Evolutionary conservation across 2,329 filamentous ascomycete genomes (phyloP), one percentile per base, ranked within the genome.

Genomic region (Aspergillus arachidicola): DNA sequence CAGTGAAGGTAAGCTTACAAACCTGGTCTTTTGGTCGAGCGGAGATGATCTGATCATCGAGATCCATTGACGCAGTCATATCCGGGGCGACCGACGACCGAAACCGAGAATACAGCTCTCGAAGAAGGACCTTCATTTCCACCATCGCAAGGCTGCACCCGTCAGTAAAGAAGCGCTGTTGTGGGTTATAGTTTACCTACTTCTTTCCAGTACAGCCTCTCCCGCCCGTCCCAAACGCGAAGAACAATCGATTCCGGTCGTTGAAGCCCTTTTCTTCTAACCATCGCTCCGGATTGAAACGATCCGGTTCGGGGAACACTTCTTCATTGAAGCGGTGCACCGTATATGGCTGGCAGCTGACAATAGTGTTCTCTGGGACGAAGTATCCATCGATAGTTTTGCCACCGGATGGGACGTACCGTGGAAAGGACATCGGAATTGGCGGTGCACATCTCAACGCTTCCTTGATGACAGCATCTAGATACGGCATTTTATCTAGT

Each of bases 1-100:
- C 38, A 9, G 16, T 4, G 10, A 73, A 78, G 0, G 66, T 61
- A 56, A 91, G 71, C 60, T 86, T 76, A 67, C 89, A 91, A 58
- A 75, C 84, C 72, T 89, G 84, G 6, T 84, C 87, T 48, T 82
- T 73, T 0, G 89, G 89, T 54, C 89, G 81, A 19, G 87, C 85
- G 10, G 89, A 89, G 60, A 91, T 90, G 36, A 91, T 80, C 72
- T 90, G 88, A 70, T 91, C 88, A 26, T 86, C 83, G 81, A 90
- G 86, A 38, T 80, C 79, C 89, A 91, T 91, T 28, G 82, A 82
- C 34, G 81, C 82, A 6, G 76, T 77, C 67, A 81, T 85, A 82
- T 89, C 86, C 0, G 85, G 82, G 9, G 83, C 75, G 34, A 80
- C 66, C 1, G 65, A 73, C 0, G 89, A 91, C 30, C 75, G 79